Conservation (phyloP, 2,329 filamentous ascomycete species). For the Pseudogymnoascus sp. region DNA sequence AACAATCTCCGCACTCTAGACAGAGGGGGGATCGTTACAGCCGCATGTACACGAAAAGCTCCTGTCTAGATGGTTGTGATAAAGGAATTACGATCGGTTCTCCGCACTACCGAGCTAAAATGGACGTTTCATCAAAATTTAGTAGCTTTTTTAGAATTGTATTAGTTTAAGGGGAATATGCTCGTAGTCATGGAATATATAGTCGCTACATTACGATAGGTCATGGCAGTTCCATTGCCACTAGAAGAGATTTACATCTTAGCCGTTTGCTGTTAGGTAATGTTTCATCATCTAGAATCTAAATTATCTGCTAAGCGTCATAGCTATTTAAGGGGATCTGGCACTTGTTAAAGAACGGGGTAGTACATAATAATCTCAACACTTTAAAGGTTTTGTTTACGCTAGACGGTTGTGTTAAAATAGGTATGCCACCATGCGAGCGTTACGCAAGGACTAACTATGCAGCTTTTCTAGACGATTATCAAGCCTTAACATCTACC, state of each 20-base stretch:
- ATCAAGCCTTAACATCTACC: not conserved
- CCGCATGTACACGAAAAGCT: constrained; percentile 10
- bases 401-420: constrained; percentile 9
- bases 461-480: constrained; percentile 10
- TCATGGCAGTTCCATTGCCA: constrained; percentile 11
- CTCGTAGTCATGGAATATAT: constrained; percentile 14
- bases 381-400: constrained; percentile 4
- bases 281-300: not conserved
- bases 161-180: constrained; percentile 11
- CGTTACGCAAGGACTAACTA: not conserved
- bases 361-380: constrained; percentile 8
- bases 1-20: constrained; percentile 9
- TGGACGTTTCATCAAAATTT: constrained; percentile 11
- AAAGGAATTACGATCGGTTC: constrained; percentile 11
- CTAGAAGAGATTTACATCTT: constrained; percentile 13
- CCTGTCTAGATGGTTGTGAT: constrained; percentile 10
- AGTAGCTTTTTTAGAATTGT: constrained; percentile 10
- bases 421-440: constrained; percentile 1
- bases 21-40: constrained; percentile 11
- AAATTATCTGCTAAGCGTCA: not conserved
- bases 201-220: constrained; percentile 11
- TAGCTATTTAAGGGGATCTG: constrained; percentile 14
- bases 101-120: constrained; percentile 10
- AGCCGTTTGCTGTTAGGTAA: constrained; percentile 12
- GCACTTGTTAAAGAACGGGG: constrained; percentile 10